These are phyloP conservation scores for Endocarpon pusillum DNA, from an alignment of 495 filamentous ascomycete species.

Conservation along the genomic window DNA sequence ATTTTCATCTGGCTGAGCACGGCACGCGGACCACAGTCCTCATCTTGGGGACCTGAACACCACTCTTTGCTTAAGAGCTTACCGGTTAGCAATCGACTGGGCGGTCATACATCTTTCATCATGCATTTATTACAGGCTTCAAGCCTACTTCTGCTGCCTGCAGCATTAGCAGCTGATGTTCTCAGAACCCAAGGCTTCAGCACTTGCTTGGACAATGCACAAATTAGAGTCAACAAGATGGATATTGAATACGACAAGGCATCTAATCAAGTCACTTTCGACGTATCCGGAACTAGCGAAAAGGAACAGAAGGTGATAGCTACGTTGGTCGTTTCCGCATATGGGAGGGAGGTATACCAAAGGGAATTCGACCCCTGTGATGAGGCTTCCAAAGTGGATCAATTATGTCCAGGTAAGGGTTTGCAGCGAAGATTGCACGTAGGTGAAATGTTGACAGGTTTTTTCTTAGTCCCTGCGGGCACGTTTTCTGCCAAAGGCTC, in stretches of 20 bases:
- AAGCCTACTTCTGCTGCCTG: conserved; percentile 25
- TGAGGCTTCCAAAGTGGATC: conserved; percentile 37
- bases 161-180: conserved; percentile 43
- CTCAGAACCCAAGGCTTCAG: conserved; percentile 68
- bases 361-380: conserved; percentile 74
- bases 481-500: conserved; percentile 53
- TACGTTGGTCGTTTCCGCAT: conserved; percentile 61
- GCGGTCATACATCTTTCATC: too few species aligned
- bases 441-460: conserved; percentile 16
- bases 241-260: conserved; percentile 64
- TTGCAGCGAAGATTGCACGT: too few species aligned
- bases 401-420: conserved; percentile 67
- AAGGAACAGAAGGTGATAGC: conserved; percentile 69
- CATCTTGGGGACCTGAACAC: too few species aligned
- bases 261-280: conserved; percentile 57
- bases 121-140: too few species aligned
- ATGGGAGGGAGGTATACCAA: conserved; percentile 67
- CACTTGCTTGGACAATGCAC: conserved; percentile 47
- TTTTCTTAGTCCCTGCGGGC: conserved; percentile 55
- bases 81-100: too few species aligned
- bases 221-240: conserved; percentile 54
- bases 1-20: neutral
- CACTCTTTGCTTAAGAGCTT: too few species aligned
- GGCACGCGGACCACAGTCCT: too few species aligned
- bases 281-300: conserved; percentile 62